Conservation (phyloP, 1,139 yeast species). For the Pichia sp. region DNA sequence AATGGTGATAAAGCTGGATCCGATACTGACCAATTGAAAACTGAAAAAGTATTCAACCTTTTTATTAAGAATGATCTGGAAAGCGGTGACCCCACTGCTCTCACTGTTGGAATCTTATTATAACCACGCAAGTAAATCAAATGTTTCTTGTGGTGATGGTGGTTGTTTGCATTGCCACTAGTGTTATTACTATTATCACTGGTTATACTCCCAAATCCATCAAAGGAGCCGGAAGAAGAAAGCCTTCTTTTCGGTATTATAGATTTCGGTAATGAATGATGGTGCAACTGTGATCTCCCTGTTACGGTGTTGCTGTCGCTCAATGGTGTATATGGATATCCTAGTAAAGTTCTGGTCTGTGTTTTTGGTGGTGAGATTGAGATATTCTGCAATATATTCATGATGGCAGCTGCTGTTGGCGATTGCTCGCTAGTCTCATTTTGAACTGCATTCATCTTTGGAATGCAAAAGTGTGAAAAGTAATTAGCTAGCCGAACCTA, state of each 20-base stretch:
- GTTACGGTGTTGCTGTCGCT: neutral
- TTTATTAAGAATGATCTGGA: constrained; percentile 16
- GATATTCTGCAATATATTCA: constrained; percentile 23
- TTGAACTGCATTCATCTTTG: neutral
- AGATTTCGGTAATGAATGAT: constrained; percentile 11
- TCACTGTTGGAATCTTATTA: constrained; percentile 1
- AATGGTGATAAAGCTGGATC: constrained; percentile 23
- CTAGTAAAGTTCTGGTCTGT: neutral
- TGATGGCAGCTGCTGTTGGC: constrained; percentile 20
- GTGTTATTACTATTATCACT: neutral
- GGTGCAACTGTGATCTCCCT: constrained; percentile 6
- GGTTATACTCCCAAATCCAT: constrained; percentile 3
- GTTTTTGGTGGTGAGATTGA: constrained; percentile 17
- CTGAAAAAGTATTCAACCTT: constrained; percentile 26
- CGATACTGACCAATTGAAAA: constrained; percentile 27
- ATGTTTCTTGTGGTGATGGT: constrained; percentile 10
- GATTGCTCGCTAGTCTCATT: constrained; percentile 3
- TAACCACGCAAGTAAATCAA: constrained; percentile 8
- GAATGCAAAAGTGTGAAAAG: no score
- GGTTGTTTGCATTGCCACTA: neutral
- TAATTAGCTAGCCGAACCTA: no score
- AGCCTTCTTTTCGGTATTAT: constrained; percentile 12
- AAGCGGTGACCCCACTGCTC: constrained; percentile 10
- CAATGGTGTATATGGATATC: neutral
- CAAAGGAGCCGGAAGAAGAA: constrained; percentile 14